Conservation (phyloP, 306 rosid genomes). For the Prunus campanulata region DNA sequence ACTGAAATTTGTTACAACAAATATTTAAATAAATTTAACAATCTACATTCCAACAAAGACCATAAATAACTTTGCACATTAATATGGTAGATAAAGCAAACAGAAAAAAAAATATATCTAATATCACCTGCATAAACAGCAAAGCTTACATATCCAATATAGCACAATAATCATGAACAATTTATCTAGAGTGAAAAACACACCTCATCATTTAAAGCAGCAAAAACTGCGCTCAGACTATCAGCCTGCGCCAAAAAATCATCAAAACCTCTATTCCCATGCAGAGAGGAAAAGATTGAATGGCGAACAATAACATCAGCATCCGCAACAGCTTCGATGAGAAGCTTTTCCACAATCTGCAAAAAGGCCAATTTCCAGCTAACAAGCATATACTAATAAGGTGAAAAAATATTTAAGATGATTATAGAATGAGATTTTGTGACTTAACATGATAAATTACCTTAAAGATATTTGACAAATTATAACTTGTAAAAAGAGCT, state of each 20-base stretch:
- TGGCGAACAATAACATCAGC: slow-evolving; percentile 94
- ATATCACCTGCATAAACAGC: slow-evolving; percentile 1
- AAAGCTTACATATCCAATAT: slow-evolving; percentile 7
- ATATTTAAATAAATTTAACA: neutral
- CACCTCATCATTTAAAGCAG: slow-evolving; percentile 97
- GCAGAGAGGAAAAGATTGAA: slow-evolving; percentile 82
- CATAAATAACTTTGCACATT: neutral
- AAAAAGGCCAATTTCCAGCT: slow-evolving; percentile 31
- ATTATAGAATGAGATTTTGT: neutral
- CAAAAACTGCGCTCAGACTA: slow-evolving; percentile 87
- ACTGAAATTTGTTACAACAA: neutral
- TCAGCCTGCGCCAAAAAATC: slow-evolving; percentile 97
- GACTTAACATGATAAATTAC: neutral
- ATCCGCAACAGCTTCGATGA: slow-evolving; percentile 95
- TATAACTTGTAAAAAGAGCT: neutral
- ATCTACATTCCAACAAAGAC: neutral
- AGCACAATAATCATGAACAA: neutral
- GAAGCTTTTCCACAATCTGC: slow-evolving; percentile 98
- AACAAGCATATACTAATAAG: slow-evolving; percentile 15
- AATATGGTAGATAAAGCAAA: neutral
- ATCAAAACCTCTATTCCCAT: slow-evolving; percentile 89
- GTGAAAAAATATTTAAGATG: neutral
- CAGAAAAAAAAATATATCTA: neutral
- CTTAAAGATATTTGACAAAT: neutral
- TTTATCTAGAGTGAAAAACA: neutral